A percentile compares a stretch with the other conserved stretches of the same genome.
These are phyloP conservation scores for Lecanicillium sp. DNA, from an alignment of 2,329 filamentous ascomycete genomes.

Conservation along the genomic window DNA sequence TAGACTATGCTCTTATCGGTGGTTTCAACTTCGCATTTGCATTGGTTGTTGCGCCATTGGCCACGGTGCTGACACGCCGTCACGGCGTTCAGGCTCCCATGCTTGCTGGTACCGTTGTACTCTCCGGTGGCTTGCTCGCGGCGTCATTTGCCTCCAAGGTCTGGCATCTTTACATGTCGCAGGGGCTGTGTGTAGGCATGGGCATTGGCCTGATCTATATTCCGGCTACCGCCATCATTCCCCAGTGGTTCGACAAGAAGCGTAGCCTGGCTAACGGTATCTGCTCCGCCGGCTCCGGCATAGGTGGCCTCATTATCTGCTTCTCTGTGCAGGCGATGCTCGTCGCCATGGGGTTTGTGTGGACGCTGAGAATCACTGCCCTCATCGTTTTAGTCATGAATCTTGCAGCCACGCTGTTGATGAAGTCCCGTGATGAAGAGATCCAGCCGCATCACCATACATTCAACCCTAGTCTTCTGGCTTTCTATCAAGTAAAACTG, in stretches of 20 bases:
- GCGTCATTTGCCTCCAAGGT: slow-evolving; percentile 63
- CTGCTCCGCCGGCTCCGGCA: slow-evolving; percentile 61
- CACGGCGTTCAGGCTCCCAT: slow-evolving; percentile 61
- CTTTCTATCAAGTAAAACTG: slow-evolving; percentile 55
- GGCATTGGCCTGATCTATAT: slow-evolving; percentile 76
- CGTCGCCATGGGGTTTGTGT: slow-evolving; percentile 53
- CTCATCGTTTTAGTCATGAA: slow-evolving; percentile 61
- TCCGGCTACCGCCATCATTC: slow-evolving; percentile 57
- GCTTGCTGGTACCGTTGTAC: slow-evolving; percentile 57
- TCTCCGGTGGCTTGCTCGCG: slow-evolving; percentile 59
- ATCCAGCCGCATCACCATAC: slow-evolving; percentile 61
- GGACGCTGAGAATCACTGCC: slow-evolving; percentile 61
- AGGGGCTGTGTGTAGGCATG: slow-evolving; percentile 70
- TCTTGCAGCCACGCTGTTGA: slow-evolving; percentile 48
- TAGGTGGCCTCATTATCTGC: slow-evolving; percentile 68
- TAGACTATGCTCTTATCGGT: slow-evolving; percentile 74
- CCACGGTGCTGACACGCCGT: slow-evolving; percentile 53
- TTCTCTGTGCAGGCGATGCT: slow-evolving; percentile 66
- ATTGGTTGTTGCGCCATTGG: slow-evolving; percentile 62
- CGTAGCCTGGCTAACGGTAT: slow-evolving; percentile 66
- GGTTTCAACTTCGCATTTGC: slow-evolving; percentile 36
- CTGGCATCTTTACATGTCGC: slow-evolving; percentile 71
- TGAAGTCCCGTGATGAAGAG: slow-evolving; percentile 66
- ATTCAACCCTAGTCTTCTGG: slow-evolving; percentile 60
- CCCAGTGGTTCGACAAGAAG: slow-evolving; percentile 67